phyloP scores from a whole-genome alignment of 2,329 filamentous ascomycete genomes.

The Aspergillus persii region DNA sequence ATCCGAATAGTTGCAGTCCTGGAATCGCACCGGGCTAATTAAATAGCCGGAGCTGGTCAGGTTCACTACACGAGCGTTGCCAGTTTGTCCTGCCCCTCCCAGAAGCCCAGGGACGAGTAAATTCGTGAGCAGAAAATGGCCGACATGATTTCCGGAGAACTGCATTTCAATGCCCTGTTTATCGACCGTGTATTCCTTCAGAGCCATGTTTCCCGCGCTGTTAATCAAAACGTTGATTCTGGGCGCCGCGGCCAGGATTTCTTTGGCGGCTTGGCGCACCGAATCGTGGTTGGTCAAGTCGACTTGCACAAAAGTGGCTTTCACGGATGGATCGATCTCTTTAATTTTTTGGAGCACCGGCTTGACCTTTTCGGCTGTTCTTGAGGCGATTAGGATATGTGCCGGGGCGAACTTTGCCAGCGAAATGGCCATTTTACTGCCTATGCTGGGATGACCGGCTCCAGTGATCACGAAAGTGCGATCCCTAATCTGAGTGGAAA shows the following conservation, averaged over 20 bases:
- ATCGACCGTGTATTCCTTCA: slow-evolving; percentile 3
- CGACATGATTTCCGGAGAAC: background rate
- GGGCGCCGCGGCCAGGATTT: background rate
- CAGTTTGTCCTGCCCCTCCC: background rate
- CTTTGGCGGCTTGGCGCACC: background rate
- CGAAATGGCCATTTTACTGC: background rate
- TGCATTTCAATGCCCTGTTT: background rate
- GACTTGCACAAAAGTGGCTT: background rate
- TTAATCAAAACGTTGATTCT: background rate
- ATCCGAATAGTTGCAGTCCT: background rate
- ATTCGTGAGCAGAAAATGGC: background rate
- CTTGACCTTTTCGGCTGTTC: background rate
- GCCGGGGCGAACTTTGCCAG: background rate
- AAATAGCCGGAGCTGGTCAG: background rate
- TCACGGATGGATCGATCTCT: background rate
- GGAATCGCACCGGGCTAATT: background rate
- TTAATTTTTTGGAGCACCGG: background rate
- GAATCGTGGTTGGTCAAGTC: background rate
- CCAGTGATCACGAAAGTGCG: slow-evolving; percentile 2
- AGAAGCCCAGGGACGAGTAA: background rate
- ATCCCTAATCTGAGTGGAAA: background rate
- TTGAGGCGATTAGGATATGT: slow-evolving; percentile 3
- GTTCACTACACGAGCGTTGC: background rate
- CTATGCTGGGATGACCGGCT: slow-evolving; percentile 1
- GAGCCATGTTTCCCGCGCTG: background rate